Conservation (phyloP, 2,329 filamentous ascomycete species). For the Helminthosporium solani region DNA sequence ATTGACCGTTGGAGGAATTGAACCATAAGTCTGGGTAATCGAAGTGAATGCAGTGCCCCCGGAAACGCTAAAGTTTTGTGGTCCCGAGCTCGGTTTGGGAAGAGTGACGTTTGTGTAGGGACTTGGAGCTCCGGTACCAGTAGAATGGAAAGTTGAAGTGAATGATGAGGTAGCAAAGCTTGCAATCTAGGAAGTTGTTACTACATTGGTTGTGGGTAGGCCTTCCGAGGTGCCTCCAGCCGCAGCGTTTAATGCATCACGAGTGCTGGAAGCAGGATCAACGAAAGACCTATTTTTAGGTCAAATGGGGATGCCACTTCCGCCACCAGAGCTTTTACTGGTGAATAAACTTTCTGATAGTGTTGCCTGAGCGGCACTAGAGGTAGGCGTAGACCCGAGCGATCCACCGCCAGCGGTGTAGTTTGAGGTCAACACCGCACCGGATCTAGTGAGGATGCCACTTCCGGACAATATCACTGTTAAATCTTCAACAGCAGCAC, state of each 20-base stretch:
- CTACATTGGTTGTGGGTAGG: background rate
- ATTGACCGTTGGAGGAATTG: conserved; percentile 9
- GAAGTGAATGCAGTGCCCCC: conserved; percentile 13
- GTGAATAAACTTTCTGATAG: background rate
- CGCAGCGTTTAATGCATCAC: conserved; percentile 8
- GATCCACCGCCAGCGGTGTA: conserved; percentile 18
- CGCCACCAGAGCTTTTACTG: background rate
- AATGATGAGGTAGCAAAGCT: background rate
- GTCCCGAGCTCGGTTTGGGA: too few relatives aligned
- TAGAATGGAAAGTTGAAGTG: conserved; percentile 10
- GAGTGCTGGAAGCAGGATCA: conserved; percentile 6
- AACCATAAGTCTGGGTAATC: conserved; percentile 7
- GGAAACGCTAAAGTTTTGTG: conserved; percentile 10
- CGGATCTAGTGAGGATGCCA: conserved; percentile 1
- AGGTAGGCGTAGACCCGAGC: conserved; percentile 1
- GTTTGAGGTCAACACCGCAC: conserved; percentile 17
- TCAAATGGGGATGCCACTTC: conserved; percentile 1
- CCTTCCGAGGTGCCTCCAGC: background rate
- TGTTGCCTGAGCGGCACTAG: background rate
- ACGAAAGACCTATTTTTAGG: conserved; percentile 1
- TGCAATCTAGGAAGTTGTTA: background rate
- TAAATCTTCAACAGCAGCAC: conserved; percentile 1
- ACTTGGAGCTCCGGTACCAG: conserved; percentile 4
- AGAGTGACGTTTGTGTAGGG: conserved; percentile 1
- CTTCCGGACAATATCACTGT: conserved; percentile 5